These are phyloP conservation scores for Solanum bukasovii DNA, from an alignment of 257 asterid genomes.

Conservation along the genomic window DNA sequence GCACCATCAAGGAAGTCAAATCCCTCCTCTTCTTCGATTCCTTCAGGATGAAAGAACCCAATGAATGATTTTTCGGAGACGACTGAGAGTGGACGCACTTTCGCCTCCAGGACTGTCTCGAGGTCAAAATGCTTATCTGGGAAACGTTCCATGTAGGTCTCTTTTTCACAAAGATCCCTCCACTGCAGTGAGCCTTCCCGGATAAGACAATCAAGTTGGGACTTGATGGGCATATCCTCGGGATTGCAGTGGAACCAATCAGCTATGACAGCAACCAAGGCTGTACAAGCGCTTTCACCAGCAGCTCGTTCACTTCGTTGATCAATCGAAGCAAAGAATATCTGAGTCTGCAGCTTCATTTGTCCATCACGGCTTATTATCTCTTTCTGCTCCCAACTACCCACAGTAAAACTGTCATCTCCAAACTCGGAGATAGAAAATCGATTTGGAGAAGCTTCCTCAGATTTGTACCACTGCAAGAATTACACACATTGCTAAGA, in stretches of 20 bases:
- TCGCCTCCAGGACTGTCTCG: slow-evolving; percentile 1
- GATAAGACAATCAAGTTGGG: slow-evolving; percentile 3
- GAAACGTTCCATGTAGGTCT: neutral
- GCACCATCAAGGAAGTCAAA: slow-evolving; percentile 2
- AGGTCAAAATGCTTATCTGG: slow-evolving; percentile 8
- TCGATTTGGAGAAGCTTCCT: neutral
- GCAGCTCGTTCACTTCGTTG: slow-evolving; percentile 8
- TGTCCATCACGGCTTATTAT: slow-evolving; percentile 8
- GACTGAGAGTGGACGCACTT: slow-evolving; percentile 3
- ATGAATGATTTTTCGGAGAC: neutral
- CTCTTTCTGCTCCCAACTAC: slow-evolving; percentile 9
- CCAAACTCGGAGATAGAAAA: neutral
- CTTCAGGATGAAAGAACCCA: slow-evolving; percentile 6
- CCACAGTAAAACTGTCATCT: slow-evolving; percentile 2
- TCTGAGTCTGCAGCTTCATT: slow-evolving; percentile 3
- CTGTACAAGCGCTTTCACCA: slow-evolving; percentile 13
- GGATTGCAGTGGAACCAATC: slow-evolving; percentile 7
- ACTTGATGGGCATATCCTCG: neutral
- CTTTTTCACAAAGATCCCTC: slow-evolving; percentile 2
- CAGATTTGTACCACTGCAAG: slow-evolving; percentile 1
- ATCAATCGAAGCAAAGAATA: slow-evolving; percentile 12
- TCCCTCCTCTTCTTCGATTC: neutral
- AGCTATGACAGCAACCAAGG: slow-evolving; percentile 7
- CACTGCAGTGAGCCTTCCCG: slow-evolving; percentile 5
- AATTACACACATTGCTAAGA: neutral